These are phyloP conservation scores for Adansonia digitata DNA, from an alignment of 345 rosid species.

Conservation along the genomic window DNA sequence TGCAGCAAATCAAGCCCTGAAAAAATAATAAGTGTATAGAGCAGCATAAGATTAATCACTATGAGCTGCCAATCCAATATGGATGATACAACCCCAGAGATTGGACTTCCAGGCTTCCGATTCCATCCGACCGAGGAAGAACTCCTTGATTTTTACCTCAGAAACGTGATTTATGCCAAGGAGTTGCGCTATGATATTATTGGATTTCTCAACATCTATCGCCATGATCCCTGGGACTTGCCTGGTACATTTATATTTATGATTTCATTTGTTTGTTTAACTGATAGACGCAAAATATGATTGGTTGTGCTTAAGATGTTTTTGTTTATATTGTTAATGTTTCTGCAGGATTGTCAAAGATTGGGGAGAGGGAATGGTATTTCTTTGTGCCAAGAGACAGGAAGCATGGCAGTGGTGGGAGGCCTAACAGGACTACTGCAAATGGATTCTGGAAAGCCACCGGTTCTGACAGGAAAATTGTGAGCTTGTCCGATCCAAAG, in stretches of 20 bases:
- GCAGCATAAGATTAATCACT: not conserved
- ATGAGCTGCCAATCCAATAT: constrained; percentile 12
- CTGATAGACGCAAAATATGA: no score
- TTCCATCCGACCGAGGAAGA: constrained; percentile 97
- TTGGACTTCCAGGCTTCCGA: constrained; percentile 80
- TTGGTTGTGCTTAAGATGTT: no score
- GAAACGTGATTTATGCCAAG: constrained; percentile 56
- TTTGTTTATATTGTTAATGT: no score
- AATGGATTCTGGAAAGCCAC: constrained; percentile 98
- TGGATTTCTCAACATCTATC: constrained; percentile 64
- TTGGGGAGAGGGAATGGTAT: constrained; percentile 95
- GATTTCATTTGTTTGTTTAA: no score
- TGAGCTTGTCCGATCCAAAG: constrained; percentile 60
- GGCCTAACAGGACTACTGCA: constrained; percentile 82
- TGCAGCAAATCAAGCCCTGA: not conserved
- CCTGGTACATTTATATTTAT: constrained; percentile 43
- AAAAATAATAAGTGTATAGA: no score
- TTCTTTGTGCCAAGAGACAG: constrained; percentile 90
- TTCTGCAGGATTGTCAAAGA: constrained; percentile 67
- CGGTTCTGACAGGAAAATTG: constrained; percentile 79
- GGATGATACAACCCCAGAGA: constrained; percentile 31
- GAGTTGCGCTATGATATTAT: constrained; percentile 45
- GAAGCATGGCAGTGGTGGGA: constrained; percentile 78
- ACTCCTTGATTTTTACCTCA: constrained; percentile 79
- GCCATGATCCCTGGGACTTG: constrained; percentile 70